Conservation (phyloP, 805 yeast species). For the Metschnikowia gruessii region DNA sequence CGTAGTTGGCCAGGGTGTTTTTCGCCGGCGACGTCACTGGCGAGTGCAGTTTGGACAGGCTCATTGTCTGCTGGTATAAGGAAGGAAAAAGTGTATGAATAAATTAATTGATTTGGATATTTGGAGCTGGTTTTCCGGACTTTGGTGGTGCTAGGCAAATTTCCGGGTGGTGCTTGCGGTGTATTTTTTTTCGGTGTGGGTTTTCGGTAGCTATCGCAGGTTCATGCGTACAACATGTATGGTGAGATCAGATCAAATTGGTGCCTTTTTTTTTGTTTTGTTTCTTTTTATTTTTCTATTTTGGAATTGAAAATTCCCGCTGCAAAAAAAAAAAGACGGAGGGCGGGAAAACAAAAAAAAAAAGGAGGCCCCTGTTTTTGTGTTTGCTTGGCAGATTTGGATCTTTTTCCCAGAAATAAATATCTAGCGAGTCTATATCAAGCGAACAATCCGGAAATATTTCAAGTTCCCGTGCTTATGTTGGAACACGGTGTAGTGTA, state of each 20-base stretch:
- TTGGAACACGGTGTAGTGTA: too few relatives aligned
- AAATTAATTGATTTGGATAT: too few relatives aligned
- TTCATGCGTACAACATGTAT: conserved; percentile 4
- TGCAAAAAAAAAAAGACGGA: not conserved
- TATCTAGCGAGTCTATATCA: too few relatives aligned
- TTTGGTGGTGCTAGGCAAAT: not conserved
- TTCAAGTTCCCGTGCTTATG: too few relatives aligned
- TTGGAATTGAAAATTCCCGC: not conserved
- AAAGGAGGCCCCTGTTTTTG: too few relatives aligned
- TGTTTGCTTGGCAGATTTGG: too few relatives aligned
- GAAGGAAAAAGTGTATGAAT: too few relatives aligned
- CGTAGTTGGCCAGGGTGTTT: conserved; percentile 25
- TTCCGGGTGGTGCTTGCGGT: not conserved
- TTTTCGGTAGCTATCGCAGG: not conserved
- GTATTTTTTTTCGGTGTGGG: not conserved
- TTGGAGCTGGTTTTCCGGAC: not conserved
- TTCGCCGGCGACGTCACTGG: conserved; percentile 15
- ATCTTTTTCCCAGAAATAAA: too few relatives aligned
- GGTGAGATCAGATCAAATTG: not conserved
- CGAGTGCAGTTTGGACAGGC: conserved; percentile 5
- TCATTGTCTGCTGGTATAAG: conserved; percentile 1
- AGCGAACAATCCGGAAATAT: too few relatives aligned
- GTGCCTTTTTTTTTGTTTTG: not conserved
- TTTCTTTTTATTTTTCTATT: not conserved
- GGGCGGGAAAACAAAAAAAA: too few relatives aligned